These are phyloP conservation scores for Chamaecyparis obtusa DNA, from an alignment of 75 land plant genomes.

Conservation along the genomic window DNA sequence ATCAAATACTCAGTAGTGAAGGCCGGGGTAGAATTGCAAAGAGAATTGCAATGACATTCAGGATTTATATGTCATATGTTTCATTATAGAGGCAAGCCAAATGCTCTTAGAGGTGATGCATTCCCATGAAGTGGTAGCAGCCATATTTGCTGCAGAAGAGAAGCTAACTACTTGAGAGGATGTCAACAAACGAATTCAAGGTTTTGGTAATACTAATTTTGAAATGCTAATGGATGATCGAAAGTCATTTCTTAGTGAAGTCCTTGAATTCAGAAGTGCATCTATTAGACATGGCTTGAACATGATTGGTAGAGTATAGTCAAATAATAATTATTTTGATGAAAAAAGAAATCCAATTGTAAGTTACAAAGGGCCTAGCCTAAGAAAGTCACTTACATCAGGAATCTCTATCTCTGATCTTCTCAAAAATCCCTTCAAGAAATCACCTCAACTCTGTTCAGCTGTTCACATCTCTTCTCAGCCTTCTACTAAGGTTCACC, in stretches of 20 bases:
- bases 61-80: slow-evolving; percentile 76
- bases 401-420: too few species aligned
- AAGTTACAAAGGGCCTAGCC: slow-evolving; percentile 72
- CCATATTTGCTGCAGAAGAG: slow-evolving; percentile 76
- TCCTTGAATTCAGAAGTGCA: slow-evolving; percentile 82
- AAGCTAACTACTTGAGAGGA: slow-evolving; percentile 61
- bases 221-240: slow-evolving; percentile 65
- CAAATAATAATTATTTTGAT: slow-evolving; percentile 20
- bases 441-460: too few species aligned
- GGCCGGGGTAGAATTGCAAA: slow-evolving; percentile 84
- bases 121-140: slow-evolving; percentile 81
- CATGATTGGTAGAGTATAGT: slow-evolving; percentile 52
- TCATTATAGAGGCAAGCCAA: slow-evolving; percentile 82
- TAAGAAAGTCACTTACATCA: slow-evolving; percentile 73
- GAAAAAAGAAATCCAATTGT: slow-evolving; percentile 51
- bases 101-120: slow-evolving; percentile 89
- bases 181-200: slow-evolving; percentile 69
- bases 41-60: slow-evolving; percentile 92
- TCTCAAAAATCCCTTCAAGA: too few species aligned
- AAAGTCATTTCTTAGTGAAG: slow-evolving; percentile 84
- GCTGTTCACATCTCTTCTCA: too few species aligned
- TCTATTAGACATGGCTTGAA: slow-evolving; percentile 84
- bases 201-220: slow-evolving; percentile 91
- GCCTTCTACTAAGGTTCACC: too few species aligned
- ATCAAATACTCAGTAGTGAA: slow-evolving; percentile 90